phyloP scores from a whole-genome alignment of 2,329 filamentous ascomycete species.

The Colletotrichum sp. region DNA sequence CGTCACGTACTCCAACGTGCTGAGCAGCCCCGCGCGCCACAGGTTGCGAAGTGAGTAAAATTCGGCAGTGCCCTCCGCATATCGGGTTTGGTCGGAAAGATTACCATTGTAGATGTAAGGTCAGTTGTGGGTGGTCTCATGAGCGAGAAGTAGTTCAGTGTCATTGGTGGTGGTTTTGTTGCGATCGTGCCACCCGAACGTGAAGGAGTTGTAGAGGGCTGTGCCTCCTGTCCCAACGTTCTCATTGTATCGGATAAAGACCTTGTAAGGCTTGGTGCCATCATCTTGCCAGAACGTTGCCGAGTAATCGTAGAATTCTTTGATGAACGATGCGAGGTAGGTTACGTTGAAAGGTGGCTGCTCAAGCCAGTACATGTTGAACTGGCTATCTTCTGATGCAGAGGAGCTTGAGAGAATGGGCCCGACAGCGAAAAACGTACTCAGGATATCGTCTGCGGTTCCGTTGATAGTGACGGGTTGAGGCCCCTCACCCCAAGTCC shows the following conservation, averaged over 20 bases:
- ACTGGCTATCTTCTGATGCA: neutral
- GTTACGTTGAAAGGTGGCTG: neutral
- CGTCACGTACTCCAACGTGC: neutral
- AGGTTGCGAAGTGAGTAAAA: neutral
- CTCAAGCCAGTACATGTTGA: neutral
- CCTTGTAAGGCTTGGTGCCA: neutral
- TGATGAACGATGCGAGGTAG: neutral
- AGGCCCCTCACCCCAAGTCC: neutral
- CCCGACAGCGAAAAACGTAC: neutral
- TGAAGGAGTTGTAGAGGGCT: neutral
- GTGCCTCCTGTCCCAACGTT: neutral
- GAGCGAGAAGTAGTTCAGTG: neutral
- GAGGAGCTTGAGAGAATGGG: neutral
- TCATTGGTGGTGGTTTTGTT: neutral
- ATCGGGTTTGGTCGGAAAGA: neutral
- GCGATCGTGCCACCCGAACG: neutral
- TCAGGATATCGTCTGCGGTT: neutral
- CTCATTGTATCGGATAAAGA: neutral
- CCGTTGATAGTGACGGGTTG: neutral
- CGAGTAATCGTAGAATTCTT: neutral
- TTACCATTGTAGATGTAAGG: neutral
- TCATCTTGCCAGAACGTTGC: neutral
- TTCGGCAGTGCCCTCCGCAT: neutral
- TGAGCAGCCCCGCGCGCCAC: neutral
- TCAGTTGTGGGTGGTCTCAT: neutral